A percentile compares a stretch with the other conserved stretches of the same genome.
These are phyloP conservation scores for Cutaneotrichosporon mucoides DNA, from an alignment of 1,284 basidiomycete genomes.

Conservation along the genomic window DNA sequence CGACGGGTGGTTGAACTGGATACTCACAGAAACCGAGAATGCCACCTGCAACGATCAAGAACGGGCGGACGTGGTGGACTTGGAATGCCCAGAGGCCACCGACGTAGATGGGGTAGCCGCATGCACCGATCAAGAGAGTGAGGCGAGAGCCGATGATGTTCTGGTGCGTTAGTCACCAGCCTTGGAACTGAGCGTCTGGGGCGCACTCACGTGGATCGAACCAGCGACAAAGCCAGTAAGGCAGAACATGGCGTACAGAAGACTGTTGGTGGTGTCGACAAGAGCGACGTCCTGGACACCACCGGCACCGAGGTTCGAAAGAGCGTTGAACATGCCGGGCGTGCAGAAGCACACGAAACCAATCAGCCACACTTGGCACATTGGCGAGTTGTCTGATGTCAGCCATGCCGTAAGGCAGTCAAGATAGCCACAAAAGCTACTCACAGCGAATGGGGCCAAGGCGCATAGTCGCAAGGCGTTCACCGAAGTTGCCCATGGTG, in stretches of 20 bases:
- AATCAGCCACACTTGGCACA: slow-evolving; percentile 51
- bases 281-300: slow-evolving; percentile 51
- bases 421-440: neutral
- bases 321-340: slow-evolving; percentile 56
- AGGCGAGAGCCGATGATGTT: slow-evolving; percentile 51
- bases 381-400: slow-evolving; percentile 46
- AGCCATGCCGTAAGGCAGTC: slow-evolving; percentile 3
- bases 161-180: slow-evolving; percentile 4
- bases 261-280: slow-evolving; percentile 50
- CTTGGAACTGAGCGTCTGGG: neutral
- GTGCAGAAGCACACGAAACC: slow-evolving; percentile 52
- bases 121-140: slow-evolving; percentile 50
- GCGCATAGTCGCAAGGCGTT: slow-evolving; percentile 10
- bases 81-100: slow-evolving; percentile 28
- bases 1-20: too few species aligned
- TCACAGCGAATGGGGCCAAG: slow-evolving; percentile 20
- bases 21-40: slow-evolving; percentile 43
- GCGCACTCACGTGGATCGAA: slow-evolving; percentile 44
- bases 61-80: slow-evolving; percentile 17
- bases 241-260: slow-evolving; percentile 54
- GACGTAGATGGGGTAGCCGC: slow-evolving; percentile 42
- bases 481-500: slow-evolving; percentile 15
- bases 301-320: slow-evolving; percentile 53
- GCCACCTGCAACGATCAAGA: slow-evolving; percentile 50
- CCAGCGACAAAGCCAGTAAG: slow-evolving; percentile 41